phyloP scores from a whole-genome alignment of 1,139 yeast species.

The Nadsonia starkeyi-henricii region DNA sequence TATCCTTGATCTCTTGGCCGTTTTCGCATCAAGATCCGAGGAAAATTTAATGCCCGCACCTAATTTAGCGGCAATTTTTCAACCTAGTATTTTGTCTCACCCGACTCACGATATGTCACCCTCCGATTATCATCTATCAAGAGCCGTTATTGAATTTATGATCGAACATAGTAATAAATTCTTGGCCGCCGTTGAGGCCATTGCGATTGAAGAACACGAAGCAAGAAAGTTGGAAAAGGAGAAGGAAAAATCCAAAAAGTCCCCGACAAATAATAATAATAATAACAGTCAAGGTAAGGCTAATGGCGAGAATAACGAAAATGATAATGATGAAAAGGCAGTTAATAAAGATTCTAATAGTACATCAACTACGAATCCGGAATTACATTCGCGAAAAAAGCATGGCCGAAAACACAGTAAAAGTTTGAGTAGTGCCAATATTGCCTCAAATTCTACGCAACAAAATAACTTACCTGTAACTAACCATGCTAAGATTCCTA shows the following conservation, averaged over 20 bases:
- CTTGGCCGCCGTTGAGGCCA: slow-evolving; percentile 36
- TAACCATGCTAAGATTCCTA: no score
- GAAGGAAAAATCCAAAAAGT: no score
- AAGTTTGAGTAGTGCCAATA: slow-evolving; percentile 6
- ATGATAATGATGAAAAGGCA: not conserved
- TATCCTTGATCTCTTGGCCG: slow-evolving; percentile 69
- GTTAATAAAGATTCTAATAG: not conserved
- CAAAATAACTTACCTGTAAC: not conserved
- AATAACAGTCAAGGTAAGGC: not conserved
- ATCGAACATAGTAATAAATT: slow-evolving; percentile 65
- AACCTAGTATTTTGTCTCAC: slow-evolving; percentile 85
- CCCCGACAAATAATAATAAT: not conserved
- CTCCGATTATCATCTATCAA: slow-evolving; percentile 76
- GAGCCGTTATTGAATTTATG: slow-evolving; percentile 76
- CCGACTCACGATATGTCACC: slow-evolving; percentile 89
- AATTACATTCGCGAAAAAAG: not conserved
- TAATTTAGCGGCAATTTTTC: slow-evolving; percentile 90
- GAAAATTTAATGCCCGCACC: slow-evolving; percentile 85
- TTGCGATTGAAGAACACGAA: slow-evolving; percentile 21
- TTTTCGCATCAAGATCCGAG: slow-evolving; percentile 68
- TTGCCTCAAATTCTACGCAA: slow-evolving; percentile 1
- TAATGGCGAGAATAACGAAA: not conserved
- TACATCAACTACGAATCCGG: not conserved
- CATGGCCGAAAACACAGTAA: slow-evolving; percentile 7
- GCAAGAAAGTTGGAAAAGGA: slow-evolving; percentile 9